Percentiles rank a stretch among this genome's conserved stretches.
Conservation (phyloP, 345 rosid species). For the Eucalyptus urophylla region DNA sequence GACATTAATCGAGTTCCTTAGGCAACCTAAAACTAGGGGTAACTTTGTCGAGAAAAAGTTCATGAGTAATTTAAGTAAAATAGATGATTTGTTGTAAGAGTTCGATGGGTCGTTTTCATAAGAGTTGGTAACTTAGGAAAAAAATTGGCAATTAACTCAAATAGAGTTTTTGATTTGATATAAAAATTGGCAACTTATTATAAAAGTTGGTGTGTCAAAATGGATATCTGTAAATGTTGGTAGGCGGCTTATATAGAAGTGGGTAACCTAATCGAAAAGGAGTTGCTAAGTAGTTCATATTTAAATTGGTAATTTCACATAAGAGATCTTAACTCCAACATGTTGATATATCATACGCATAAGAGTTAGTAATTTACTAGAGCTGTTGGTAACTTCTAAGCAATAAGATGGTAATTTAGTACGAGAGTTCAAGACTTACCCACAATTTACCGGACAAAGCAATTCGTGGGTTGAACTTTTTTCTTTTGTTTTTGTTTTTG, state of each 20-base stretch:
- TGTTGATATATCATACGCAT: too few species aligned
- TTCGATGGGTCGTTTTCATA: neutral
- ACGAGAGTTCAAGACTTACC: neutral
- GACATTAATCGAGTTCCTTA: neutral
- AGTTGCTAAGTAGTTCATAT: neutral
- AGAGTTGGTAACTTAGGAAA: neutral
- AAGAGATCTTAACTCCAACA: neutral
- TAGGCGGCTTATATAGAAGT: neutral
- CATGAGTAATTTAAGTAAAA: neutral
- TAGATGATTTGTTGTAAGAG: neutral
- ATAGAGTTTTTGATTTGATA: neutral
- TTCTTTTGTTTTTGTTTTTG: too few species aligned
- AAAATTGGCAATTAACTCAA: neutral
- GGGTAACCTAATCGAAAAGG: neutral
- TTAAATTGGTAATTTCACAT: neutral
- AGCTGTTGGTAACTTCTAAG: neutral
- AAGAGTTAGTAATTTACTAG: too few species aligned
- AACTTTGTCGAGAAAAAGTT: neutral
- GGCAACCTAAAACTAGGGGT: neutral
- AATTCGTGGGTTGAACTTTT: neutral
- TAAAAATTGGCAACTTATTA: too few species aligned
- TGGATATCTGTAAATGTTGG: neutral
- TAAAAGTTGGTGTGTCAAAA: neutral
- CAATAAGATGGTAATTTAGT: neutral
- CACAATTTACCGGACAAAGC: neutral